Conservation (phyloP, 176 grass and related monocot species). For the Eragrostis curvula region DNA sequence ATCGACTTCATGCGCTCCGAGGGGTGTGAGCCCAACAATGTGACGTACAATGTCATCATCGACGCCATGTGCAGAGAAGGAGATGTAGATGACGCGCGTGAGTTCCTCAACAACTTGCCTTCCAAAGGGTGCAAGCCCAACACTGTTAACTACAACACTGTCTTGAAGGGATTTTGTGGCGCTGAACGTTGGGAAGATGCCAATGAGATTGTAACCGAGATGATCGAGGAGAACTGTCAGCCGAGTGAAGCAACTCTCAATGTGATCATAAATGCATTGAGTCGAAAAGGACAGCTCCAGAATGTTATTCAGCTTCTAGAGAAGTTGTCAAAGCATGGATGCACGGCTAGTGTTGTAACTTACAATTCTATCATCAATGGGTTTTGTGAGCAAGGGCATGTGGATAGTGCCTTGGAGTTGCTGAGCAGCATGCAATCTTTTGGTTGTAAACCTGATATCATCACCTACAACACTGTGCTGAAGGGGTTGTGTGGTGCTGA, state of each 20-base stretch:
- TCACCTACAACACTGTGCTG: conserved; percentile 70
- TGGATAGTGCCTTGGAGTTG: conserved; percentile 59
- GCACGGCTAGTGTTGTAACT: conserved; percentile 47
- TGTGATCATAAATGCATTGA: conserved; percentile 61
- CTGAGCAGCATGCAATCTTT: conserved; percentile 52
- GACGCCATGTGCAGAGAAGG: conserved; percentile 75
- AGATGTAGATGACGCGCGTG: conserved; percentile 43
- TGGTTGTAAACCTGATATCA: conserved; percentile 66
- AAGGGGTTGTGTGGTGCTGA: conserved; percentile 51
- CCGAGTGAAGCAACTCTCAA: conserved; percentile 59
- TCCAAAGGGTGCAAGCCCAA: conserved; percentile 67
- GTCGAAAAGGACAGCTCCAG: conserved; percentile 49
- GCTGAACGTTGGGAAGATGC: conserved; percentile 60
- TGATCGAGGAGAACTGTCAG: conserved; percentile 56
- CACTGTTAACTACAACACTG: conserved; percentile 65
- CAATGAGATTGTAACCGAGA: conserved; percentile 49
- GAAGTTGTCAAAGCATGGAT: conserved; percentile 65
- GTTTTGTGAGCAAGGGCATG: conserved; percentile 65
- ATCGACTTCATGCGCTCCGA: conserved; percentile 66
- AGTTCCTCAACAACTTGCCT: conserved; percentile 48
- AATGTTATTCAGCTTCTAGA: conserved; percentile 51
- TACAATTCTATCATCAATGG: conserved; percentile 62
- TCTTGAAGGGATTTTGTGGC: conserved; percentile 55
- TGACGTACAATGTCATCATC: conserved; percentile 77
- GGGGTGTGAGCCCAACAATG: conserved; percentile 64